Conservation (phyloP, 169 alveolate species). For the Cryptosporidium tyzzeri region DNA sequence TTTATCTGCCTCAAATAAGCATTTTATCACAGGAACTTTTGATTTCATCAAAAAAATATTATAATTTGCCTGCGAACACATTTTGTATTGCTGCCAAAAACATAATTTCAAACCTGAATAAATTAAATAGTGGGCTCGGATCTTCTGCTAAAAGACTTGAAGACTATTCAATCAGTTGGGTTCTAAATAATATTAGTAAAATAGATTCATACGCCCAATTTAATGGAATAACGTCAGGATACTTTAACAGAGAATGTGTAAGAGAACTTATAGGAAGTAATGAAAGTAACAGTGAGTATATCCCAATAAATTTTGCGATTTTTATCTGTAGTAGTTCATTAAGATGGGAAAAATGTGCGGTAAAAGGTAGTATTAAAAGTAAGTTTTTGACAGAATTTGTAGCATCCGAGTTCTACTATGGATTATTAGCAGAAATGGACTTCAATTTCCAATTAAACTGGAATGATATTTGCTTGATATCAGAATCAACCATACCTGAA, state of each 20-base stretch:
- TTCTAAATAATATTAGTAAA: conserved; percentile 16
- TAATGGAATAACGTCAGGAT: conserved; percentile 48
- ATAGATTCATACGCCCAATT: neutral
- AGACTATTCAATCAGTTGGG: conserved; percentile 48
- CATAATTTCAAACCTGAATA: conserved; percentile 21
- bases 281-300: conserved; percentile 18
- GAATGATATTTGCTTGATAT: conserved; percentile 47
- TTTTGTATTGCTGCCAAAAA: conserved; percentile 56
- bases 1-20: conserved; percentile 24
- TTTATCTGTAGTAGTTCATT: conserved; percentile 56
- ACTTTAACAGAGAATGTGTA: conserved; percentile 70
- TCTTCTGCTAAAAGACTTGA: neutral
- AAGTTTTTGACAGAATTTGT: conserved; percentile 34
- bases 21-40: conserved; percentile 70
- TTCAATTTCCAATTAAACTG: neutral
- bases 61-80: conserved; percentile 20
- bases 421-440: conserved; percentile 19
- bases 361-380: neutral
- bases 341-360: conserved; percentile 54
- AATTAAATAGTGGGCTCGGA: conserved; percentile 12
- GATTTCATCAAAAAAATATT: conserved; percentile 30
- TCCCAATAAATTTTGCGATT: conserved; percentile 55
- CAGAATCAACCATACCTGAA: conserved; percentile 28
- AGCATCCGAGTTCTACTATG: conserved; percentile 65
- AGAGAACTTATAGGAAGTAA: conserved; percentile 36